Evolutionary conservation across 768 basidiomycete genomes (phyloP), one percentile per base, ranked within the genome.

Genomic region (Tubosaeta sp.): DNA sequence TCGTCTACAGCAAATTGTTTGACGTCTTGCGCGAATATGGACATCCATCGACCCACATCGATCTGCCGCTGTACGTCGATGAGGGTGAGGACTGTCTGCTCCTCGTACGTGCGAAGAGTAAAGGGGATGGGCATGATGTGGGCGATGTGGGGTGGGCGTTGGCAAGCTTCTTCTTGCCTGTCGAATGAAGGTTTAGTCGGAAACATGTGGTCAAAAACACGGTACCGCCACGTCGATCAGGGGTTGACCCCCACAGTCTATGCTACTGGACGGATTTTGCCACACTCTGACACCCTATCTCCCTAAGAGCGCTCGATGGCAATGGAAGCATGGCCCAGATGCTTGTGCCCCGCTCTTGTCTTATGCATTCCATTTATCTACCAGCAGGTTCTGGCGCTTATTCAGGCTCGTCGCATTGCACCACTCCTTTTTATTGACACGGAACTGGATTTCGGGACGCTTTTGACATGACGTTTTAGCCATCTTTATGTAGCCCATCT

Each of bases 1-100:
- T 91, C n/a, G 65, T 69, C 31, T 76, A 80, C 31, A 83, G 80
- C 5, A 82, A 86, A 32, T 62, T 82, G 34, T 84, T 82, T 46
- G 80, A 84, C 35, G 81, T 92, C 7, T 67, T 91, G 46, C 78
- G 83, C 57, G 90, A 91, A 66, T 82, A 81, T 0, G 90, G 90
- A 1, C 89, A 91, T 62, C 90, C 90, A 13, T 83, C 83, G 50
- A 76, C 79, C 19, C 88, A 90, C 60, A 76, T 78, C 5, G 81
- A 86, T 59, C 70, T 91, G 38, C 90, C 90, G 3, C 63, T 91
- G 51, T 83, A 85, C 59, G 85, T 91, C 46, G 89, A 91, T 59
- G 89, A 89, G 57, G 76, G 77, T 10, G 79, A 80, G 41, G 90
- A 91, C 59, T 91, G 89, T 69, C 70, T 92, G 55, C 69, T 92